phyloP scores from a whole-genome alignment of 257 asterid species.

The Solanum sitiens region DNA sequence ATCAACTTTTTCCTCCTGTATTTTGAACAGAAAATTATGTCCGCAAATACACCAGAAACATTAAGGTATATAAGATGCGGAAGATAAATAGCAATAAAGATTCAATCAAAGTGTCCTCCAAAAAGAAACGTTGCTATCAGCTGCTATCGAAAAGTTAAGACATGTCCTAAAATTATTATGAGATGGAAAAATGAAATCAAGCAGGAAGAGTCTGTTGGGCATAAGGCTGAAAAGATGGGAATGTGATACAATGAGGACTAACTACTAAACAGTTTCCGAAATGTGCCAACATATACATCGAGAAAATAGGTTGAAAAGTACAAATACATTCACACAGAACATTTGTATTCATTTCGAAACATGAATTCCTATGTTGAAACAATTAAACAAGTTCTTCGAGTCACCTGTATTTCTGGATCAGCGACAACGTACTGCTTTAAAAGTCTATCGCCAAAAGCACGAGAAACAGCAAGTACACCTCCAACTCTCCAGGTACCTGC shows the following conservation, averaged over 20 bases:
- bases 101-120: background rate
- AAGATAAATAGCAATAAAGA: background rate
- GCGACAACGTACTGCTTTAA: slow-evolving; percentile 91
- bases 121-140: background rate
- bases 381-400: background rate
- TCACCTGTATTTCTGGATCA: slow-evolving; percentile 91
- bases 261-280: background rate
- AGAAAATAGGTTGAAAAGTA: background rate
- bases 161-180: background rate
- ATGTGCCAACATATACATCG: background rate
- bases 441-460: slow-evolving; percentile 92
- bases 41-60: background rate
- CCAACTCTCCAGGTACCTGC: slow-evolving; percentile 99
- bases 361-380: background rate
- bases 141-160: background rate
- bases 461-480: slow-evolving; percentile 98
- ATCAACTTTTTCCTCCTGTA: slow-evolving; percentile 79
- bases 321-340: background rate
- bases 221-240: background rate
- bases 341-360: background rate
- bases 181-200: background rate
- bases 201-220: background rate
- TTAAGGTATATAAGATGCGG: background rate
- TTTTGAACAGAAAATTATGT: background rate
- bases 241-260: background rate